phyloP scores from a whole-genome alignment of 2,329 filamentous ascomycete genomes.

The Periglandula ipomoeae region DNA sequence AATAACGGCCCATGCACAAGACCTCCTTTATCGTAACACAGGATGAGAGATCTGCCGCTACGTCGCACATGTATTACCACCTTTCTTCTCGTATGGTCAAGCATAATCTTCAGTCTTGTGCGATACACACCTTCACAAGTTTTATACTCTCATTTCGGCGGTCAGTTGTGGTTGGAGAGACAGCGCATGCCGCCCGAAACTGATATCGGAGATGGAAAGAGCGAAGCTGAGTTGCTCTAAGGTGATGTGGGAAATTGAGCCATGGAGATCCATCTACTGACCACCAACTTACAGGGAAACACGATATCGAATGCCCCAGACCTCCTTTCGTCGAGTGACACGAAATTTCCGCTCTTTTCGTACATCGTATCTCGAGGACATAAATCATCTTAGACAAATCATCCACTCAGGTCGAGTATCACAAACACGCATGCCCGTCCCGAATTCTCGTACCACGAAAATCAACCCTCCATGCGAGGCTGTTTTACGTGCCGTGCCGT shows the following conservation, averaged over 20 bases:
- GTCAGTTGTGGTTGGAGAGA: no score
- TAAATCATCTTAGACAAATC: neutral
- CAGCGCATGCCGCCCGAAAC: no score
- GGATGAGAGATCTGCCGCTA: neutral
- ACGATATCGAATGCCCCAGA: no score
- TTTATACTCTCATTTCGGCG: no score
- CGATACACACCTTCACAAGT: neutral
- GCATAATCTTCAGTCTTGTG: neutral
- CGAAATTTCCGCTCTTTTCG: no score
- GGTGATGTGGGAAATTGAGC: no score
- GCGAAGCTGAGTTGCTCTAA: no score
- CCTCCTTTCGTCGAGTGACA: no score
- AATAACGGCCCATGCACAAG: no score
- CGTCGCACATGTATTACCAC: constrained; percentile 1
- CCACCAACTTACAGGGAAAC: no score
- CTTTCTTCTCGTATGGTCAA: neutral
- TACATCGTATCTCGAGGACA: neutral
- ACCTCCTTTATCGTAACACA: neutral
- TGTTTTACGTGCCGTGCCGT: constrained; percentile 1
- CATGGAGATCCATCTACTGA: no score
- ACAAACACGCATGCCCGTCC: neutral
- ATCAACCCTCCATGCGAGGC: neutral
- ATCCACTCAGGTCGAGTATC: neutral
- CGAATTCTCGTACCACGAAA: neutral
- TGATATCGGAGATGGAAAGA: no score